Evolutionary conservation across 2,329 filamentous ascomycete species (phyloP).

Genomic region (Thyridium curvatum): DNA sequence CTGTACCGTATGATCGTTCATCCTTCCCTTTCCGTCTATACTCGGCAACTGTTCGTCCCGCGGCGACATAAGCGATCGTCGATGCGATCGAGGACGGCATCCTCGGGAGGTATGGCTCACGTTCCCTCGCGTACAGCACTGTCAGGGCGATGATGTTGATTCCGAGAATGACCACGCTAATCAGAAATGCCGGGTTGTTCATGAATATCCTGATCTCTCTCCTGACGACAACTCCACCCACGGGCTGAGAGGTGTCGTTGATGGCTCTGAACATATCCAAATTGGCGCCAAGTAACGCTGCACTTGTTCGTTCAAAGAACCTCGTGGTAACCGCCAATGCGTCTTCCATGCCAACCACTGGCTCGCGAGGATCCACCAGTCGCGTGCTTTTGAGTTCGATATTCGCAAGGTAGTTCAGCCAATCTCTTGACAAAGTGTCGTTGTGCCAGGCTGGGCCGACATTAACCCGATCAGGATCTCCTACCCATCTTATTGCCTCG

Average conservation of each 20-base stretch:
- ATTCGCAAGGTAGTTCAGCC: conserved; percentile 39
- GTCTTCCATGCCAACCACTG: conserved; percentile 11
- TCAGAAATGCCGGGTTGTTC: conserved; percentile 34
- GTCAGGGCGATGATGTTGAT: conserved; percentile 36
- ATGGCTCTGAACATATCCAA: conserved; percentile 25
- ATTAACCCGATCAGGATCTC: too few relatives aligned
- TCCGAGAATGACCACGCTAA: conserved; percentile 34
- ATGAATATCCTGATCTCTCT: conserved; percentile 40
- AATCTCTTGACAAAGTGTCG: conserved; percentile 33
- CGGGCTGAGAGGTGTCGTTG: fast-evolving
- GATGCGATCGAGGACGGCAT: conserved; percentile 46
- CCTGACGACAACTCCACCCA: conserved; percentile 10
- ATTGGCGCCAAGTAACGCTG: conserved; percentile 31
- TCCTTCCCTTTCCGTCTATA: conserved; percentile 18
- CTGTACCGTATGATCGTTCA: not conserved
- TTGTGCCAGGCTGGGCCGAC: conserved; percentile 38
- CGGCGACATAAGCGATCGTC: conserved; percentile 38
- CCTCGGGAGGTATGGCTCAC: conserved; percentile 36
- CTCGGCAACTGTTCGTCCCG: conserved; percentile 30
- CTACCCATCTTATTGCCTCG: too few relatives aligned
- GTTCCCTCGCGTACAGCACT: conserved; percentile 31
- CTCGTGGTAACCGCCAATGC: conserved; percentile 11
- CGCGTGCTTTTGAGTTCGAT: conserved; percentile 16
- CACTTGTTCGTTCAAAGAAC: conserved; percentile 18
- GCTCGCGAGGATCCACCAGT: conserved; percentile 21